phyloP scores from a whole-genome alignment of 805 yeast species.

The Zygotorulaspora sp. region DNA sequence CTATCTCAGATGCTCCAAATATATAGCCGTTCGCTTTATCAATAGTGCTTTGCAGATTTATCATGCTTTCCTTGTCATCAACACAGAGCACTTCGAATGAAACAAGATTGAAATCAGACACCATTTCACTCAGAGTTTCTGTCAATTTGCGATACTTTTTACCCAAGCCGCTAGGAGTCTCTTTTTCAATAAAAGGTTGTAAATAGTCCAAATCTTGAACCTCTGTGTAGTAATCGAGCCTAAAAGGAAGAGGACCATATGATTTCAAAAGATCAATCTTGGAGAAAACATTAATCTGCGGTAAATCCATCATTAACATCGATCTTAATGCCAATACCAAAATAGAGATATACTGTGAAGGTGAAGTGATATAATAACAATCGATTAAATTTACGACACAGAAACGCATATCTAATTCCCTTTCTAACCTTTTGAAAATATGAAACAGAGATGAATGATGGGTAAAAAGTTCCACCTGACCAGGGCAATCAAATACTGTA shows the following conservation, averaged over 20 bases:
- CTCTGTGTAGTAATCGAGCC: constrained; percentile 82
- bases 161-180: constrained; percentile 62
- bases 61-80: constrained; percentile 91
- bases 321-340: constrained; percentile 76
- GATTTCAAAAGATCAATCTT: constrained; percentile 77
- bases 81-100: constrained; percentile 85
- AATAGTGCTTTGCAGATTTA: constrained; percentile 63
- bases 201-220: constrained; percentile 77
- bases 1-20: constrained; percentile 88
- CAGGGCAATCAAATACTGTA: constrained; percentile 85
- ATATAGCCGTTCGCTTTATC: constrained; percentile 93
- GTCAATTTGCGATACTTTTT: constrained; percentile 63
- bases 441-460: constrained; percentile 70
- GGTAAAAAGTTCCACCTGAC: constrained; percentile 93
- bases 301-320: constrained; percentile 88
- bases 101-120: constrained; percentile 82
- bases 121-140: constrained; percentile 71
- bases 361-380: constrained; percentile 72
- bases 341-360: constrained; percentile 84
- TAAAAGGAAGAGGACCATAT: constrained; percentile 79
- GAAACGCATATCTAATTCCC: constrained; percentile 61
- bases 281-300: constrained; percentile 88
- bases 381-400: constrained; percentile 87
- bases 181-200: constrained; percentile 64
- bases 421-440: constrained; percentile 62